Base-by-base conservation (phyloP, 306 rosid species). In the Lupinus albus region DNA sequence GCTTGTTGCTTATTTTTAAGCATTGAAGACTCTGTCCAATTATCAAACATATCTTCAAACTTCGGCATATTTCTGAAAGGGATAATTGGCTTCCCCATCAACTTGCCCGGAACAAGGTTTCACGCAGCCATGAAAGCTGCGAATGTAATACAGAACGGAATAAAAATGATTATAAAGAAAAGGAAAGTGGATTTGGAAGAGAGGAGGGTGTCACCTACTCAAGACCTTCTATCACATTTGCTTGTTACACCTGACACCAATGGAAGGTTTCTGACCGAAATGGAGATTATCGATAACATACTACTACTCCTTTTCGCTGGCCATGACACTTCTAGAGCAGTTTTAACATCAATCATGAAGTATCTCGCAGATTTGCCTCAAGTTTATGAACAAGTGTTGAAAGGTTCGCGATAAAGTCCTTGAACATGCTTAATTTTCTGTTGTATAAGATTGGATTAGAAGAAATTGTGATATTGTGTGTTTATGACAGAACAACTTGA, bases 311-410 rank as follows among this genome's bases (percentile, higher is more conserved):
- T 81, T 58, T 81, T 81, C 25, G 85, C 85, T 1, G 85, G 85
- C 9, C 78, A 78, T 13, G 85, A 81, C 11, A 81, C 85, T 54
- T 30, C 83, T 20, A 78, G 78, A 74, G 78, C 83, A 30, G 85
- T 54, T 41, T 35, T 81, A 54, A 64, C 85, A 59, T 74, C 50
- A 0, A 7, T 79, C 35, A 60, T 86, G 71, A 77, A 56, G 21
- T 83, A 71, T 75, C 86, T 86, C 2, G 88, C 78, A 4, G 21
- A 81, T 14, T 42, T 75, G 35, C 86, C 91, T 64, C 36, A 70
- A 30, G 76, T 85, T 64, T 73, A 76, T 78, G 82, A 76, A 20
- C 67, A 72, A 39, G 87, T 85, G 11, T 68, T 77, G 45, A 35
- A 21, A 58, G 86, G 86, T 81, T 54, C 12, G 70, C 42, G 10